Base-by-base conservation (phyloP, 1,284 basidiomycete species). In the Microbotryum violaceum region DNA sequence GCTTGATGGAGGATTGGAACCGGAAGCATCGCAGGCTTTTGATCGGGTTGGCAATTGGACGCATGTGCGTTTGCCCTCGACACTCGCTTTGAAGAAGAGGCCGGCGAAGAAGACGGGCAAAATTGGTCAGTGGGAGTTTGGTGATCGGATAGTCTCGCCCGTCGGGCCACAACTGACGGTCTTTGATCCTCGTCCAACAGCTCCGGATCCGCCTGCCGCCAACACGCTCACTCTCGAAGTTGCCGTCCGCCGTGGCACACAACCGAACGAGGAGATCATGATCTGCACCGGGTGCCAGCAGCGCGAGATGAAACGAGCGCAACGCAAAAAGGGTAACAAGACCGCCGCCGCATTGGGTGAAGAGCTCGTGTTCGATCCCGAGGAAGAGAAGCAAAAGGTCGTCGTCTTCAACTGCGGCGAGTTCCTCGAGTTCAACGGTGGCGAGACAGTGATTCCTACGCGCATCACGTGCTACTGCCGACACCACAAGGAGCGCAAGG, bases 381-480 rank as follows among this genome's bases (percentile, higher is more conserved):
- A 75, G 42, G 74, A 74, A 56, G 76, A 77, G 62, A 72, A 76
- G 18, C 74, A 78, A 10, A 88, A 87, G 56, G 91, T 97, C 66
- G 85, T 96, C 58, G 85, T 96, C 63, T 99, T 98, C 79, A 98
- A 98, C 73, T 97, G 93, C 71, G 83, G 90, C 0, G 89, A 96
- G 70, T 83, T 91, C 58, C 82, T 97, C 55, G 89, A 92, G 71
- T 91, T 98, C 73, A 87, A 85, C 18, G 82, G 86, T 21, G 96
- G 96, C 42, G 88, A 89, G 46, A 87, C 87, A 16, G 82, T 90
- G 21, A 80, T 99, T 20, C 96, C 96, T 4, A 86, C 97, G 54
- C 85, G 96, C 53, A 91, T 99, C 68, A 97, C 96, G 8, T 99
- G 96, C 78, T 99, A 99, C 76, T 98, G 96, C 73, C 87, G 96